A percentile compares a stretch with the other conserved stretches of the same genome.
Conservation (phyloP, 139 green algal species). For the Coccomyxa sp. region DNA sequence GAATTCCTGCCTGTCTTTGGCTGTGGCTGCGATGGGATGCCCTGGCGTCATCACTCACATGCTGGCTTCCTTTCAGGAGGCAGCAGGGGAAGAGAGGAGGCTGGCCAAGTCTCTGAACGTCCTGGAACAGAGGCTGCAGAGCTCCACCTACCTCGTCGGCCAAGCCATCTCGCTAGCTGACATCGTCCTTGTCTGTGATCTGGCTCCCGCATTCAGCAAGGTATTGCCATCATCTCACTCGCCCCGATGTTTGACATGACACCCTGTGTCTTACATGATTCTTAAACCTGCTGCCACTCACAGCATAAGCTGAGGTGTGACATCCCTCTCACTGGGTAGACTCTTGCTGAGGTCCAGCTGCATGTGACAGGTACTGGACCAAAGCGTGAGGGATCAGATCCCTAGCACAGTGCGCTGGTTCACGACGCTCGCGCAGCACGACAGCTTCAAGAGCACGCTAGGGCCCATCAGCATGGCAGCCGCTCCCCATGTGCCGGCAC, state of each 20-base stretch:
- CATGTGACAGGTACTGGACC: slow-evolving; percentile 10
- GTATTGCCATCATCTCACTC: background rate
- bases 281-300: background rate
- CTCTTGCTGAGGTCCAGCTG: background rate
- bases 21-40: background rate
- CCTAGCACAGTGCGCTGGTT: slow-evolving; percentile 21
- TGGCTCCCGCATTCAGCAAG: slow-evolving; percentile 6
- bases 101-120: too few species aligned
- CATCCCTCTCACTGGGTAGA: background rate
- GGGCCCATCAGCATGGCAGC: background rate
- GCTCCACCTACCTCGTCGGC: slow-evolving; percentile 11
- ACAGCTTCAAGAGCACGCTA: background rate
- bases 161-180: slow-evolving; percentile 20
- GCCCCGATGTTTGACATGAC: background rate
- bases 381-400: slow-evolving; percentile 1
- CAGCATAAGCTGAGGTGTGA: background rate
- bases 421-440: background rate
- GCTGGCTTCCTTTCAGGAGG: background rate
- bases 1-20: background rate
- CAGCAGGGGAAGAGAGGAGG: background rate
- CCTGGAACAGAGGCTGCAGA: slow-evolving; percentile 6
- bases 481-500: too few species aligned
- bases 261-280: background rate
- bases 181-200: slow-evolving; percentile 1
- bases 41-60: background rate